Conservation (phyloP, 2,329 filamentous ascomycete genomes). For the Chrysosphaeria jannelii region DNA sequence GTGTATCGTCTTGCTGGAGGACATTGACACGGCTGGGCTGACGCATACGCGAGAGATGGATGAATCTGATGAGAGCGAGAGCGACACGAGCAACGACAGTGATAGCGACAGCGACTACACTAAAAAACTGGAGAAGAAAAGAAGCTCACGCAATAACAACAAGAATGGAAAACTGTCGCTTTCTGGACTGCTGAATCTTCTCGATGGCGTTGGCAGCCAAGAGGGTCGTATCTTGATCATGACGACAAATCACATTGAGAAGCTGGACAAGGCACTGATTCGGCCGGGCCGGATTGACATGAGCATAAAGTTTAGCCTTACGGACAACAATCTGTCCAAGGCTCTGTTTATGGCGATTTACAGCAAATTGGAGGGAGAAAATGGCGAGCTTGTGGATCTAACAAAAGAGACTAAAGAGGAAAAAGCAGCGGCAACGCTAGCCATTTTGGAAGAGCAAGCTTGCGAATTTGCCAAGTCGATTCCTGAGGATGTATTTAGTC, state of each 20-base stretch:
- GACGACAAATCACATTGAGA: slow-evolving; percentile 33
- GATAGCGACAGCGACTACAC: neutral
- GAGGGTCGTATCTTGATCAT: slow-evolving; percentile 32
- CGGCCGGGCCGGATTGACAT: slow-evolving; percentile 31
- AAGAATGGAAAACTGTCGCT: slow-evolving; percentile 23
- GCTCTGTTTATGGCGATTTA: slow-evolving; percentile 28
- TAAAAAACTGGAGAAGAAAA: slow-evolving; percentile 4
- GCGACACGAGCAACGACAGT: slow-evolving; percentile 2
- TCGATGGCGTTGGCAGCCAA: slow-evolving; percentile 40
- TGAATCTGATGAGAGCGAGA: slow-evolving; percentile 1
- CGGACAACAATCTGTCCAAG: slow-evolving; percentile 19
- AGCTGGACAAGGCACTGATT: slow-evolving; percentile 29
- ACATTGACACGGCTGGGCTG: slow-evolving; percentile 44
- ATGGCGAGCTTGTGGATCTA: neutral
- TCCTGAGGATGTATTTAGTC: slow-evolving; percentile 24
- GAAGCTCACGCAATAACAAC: slow-evolving; percentile 3
- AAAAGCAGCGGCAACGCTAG: neutral
- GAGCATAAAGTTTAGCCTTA: slow-evolving; percentile 23
- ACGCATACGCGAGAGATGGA: slow-evolving; percentile 22
- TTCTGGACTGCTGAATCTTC: slow-evolving; percentile 50
- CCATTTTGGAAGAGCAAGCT: slow-evolving; percentile 14
- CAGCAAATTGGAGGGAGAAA: slow-evolving; percentile 17
- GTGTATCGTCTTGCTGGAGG: slow-evolving; percentile 46
- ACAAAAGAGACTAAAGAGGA: neutral
- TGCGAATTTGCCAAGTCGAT: slow-evolving; percentile 17